These are phyloP conservation scores for Carnegiea gigantea DNA, from an alignment of 179 eudicot species.

Conservation along the genomic window DNA sequence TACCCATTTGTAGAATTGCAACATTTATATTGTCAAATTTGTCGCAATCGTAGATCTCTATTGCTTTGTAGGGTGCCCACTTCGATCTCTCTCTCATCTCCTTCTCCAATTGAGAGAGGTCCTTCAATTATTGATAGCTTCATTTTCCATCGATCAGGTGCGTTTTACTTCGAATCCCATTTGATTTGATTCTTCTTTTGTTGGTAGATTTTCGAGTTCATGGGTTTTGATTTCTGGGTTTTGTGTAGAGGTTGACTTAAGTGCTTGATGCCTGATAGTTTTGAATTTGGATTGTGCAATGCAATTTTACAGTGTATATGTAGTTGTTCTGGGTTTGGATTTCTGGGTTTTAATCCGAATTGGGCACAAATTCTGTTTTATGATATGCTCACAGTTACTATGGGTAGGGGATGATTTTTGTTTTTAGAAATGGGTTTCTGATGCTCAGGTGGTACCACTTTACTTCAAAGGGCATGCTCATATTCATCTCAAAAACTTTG, in stretches of 20 bases:
- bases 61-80: not conserved
- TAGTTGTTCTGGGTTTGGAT: not conserved
- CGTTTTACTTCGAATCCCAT: not conserved
- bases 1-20: not conserved
- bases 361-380: not conserved
- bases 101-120: not conserved
- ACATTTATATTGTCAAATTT: not conserved
- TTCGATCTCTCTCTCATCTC: slow-evolving; percentile 12
- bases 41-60: slow-evolving; percentile 19
- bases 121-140: not conserved
- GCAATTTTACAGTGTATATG: not conserved
- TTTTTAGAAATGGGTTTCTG: not conserved
- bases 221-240: not conserved
- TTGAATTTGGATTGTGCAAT: not conserved
- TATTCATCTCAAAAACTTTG: not conserved
- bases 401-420: not conserved
- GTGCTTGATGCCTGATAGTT: not conserved
- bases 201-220: not conserved
- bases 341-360: not conserved
- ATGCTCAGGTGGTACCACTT: not conserved
- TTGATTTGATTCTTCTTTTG: not conserved
- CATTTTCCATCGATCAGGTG: slow-evolving; percentile 10
- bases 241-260: not conserved
- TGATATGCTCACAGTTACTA: not conserved
- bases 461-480: not conserved